Evolutionary conservation across 2,329 filamentous ascomycete species (phyloP).

Genomic region (Neoscytalidium dimidiatum): DNA sequence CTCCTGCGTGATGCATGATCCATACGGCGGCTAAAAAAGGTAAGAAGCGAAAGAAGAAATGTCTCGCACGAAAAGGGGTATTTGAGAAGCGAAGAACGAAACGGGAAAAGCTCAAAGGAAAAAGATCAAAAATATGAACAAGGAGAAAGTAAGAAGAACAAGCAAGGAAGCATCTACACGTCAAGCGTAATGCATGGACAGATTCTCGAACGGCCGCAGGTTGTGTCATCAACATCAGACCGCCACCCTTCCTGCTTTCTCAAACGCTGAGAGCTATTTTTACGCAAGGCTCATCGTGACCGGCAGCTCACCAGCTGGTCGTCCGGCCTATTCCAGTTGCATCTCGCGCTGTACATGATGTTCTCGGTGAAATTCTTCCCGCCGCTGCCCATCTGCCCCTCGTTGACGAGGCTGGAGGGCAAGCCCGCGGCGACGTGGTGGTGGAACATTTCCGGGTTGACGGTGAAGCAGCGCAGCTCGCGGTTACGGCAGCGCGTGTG

Average conservation of each 20-base stretch:
- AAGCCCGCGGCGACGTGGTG: constrained; percentile 20
- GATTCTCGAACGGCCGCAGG: background rate
- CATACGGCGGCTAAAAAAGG: background rate
- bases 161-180: background rate
- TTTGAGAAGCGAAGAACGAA: background rate
- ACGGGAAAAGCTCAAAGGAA: background rate
- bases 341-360: constrained; percentile 22
- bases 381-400: background rate
- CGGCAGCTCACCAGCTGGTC: constrained; percentile 15
- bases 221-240: background rate
- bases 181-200: background rate
- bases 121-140: background rate
- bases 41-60: background rate
- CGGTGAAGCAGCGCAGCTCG: constrained; percentile 19
- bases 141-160: background rate
- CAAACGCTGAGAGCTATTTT: no score
- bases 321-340: constrained; percentile 14
- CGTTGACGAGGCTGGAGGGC: constrained; percentile 20
- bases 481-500: constrained; percentile 20
- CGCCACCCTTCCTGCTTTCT: background rate
- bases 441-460: constrained; percentile 24
- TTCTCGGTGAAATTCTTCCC: constrained; percentile 19
- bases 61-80: background rate
- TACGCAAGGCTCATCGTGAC: background rate
- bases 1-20: background rate